Conservation (phyloP, 352 stramenopile genomes). For the Globisporangium yorkense region DNA sequence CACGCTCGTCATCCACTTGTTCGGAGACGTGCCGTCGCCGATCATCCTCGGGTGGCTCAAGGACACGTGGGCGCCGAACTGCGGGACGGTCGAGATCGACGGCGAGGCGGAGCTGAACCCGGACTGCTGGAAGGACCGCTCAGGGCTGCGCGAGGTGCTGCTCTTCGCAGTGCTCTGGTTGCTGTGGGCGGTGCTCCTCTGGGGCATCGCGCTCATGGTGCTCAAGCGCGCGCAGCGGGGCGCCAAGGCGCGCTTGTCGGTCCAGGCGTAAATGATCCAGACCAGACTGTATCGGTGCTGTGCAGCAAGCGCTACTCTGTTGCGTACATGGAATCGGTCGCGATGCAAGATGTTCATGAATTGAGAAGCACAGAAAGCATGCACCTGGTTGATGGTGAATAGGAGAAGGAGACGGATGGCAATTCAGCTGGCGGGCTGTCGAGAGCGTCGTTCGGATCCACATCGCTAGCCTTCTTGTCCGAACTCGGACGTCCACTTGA, state of each 20-base stretch:
- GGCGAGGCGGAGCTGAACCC: no score
- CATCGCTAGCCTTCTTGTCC: constrained; percentile 93
- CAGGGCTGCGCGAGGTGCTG: constrained; percentile 61
- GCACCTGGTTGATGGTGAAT: not conserved
- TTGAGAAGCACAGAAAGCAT: not conserved
- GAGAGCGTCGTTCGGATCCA: not conserved
- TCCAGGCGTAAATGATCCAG: not conserved
- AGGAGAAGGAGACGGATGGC: not conserved
- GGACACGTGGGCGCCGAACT: constrained; percentile 90
- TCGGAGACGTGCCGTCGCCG: no score
- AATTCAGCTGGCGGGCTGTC: not conserved
- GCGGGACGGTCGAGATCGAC: constrained; percentile 63
- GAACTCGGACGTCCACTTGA: constrained; percentile 99
- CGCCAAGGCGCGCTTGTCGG: not conserved
- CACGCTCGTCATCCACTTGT: no score
- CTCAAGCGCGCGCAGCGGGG: constrained; percentile 7
- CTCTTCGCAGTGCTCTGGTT: constrained; percentile 76
- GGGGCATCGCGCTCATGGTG: constrained; percentile 41
- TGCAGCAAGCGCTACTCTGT: not conserved
- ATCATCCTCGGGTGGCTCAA: constrained; percentile 92
- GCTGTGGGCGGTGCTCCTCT: constrained; percentile 61
- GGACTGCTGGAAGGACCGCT: constrained; percentile 47
- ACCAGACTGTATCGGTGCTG: not conserved
- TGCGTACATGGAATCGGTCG: not conserved
- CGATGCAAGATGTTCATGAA: not conserved